Percentiles rank a stretch among this genome's conserved stretches.
Evolutionary conservation across 2,329 filamentous ascomycete species (phyloP).

Genomic region (Apiospora phragmitis): DNA sequence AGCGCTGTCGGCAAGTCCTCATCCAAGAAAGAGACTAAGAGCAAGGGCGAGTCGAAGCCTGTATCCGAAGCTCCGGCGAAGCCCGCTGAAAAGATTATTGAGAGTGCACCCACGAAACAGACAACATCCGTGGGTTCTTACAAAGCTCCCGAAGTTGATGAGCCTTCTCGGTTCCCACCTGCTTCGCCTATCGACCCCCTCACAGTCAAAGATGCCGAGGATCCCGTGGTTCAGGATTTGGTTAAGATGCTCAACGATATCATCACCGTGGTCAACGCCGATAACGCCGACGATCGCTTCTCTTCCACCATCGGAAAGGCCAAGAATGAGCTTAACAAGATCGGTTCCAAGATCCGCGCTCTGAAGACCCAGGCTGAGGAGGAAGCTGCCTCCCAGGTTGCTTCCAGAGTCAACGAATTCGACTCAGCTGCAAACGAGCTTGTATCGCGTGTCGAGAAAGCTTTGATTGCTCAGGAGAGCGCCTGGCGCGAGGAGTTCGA

Average conservation of each 20-base stretch:
- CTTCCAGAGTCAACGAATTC: constrained; percentile 73
- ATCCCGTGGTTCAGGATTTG: constrained; percentile 88
- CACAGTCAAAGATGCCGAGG: constrained; percentile 71
- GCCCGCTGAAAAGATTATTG: constrained; percentile 13
- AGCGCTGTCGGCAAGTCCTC: constrained; percentile 31
- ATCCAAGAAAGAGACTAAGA: constrained; percentile 21
- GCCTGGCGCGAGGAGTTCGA: constrained; percentile 87
- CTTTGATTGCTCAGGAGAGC: constrained; percentile 78
- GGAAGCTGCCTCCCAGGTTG: constrained; percentile 74
- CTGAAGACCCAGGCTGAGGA: constrained; percentile 71
- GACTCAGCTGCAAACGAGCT: constrained; percentile 85
- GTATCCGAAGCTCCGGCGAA: constrained; percentile 18
- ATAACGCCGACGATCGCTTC: constrained; percentile 77
- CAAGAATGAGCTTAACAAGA: constrained; percentile 76
- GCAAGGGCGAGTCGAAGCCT: constrained; percentile 27
- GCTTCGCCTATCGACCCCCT: constrained; percentile 76
- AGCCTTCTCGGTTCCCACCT: constrained; percentile 64
- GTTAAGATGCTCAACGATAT: constrained; percentile 96
- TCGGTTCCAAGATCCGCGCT: constrained; percentile 74
- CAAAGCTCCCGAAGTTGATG: constrained; percentile 63
- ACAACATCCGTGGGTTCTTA: constrained; percentile 34
- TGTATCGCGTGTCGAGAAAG: constrained; percentile 81
- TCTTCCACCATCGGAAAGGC: constrained; percentile 78
- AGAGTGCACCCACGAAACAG: constrained; percentile 18
- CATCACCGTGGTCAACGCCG: constrained; percentile 89